Evolutionary conservation across 768 basidiomycete species (phyloP), one percentile per base, ranked within the genome.

Genomic region (Grammothele lineata): DNA sequence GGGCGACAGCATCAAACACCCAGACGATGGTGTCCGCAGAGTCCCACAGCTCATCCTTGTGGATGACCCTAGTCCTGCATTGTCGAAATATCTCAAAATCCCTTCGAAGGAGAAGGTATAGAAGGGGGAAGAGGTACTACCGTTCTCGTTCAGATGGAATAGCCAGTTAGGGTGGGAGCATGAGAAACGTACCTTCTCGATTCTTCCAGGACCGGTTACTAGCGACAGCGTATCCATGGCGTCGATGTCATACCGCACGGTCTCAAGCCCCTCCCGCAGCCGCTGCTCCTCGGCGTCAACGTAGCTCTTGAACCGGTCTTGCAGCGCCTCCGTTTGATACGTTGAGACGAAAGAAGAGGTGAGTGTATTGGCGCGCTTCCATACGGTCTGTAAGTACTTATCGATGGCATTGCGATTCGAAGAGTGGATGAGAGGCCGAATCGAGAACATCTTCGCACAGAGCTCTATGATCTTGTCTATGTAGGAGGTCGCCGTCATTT

Each of bases 111-210:
- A 70, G 55, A 1, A 72, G 57, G 43, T 63, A 66, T 3, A 71
- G 44, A 17, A 71, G 48, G 0, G 68, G 65, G 2, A 69, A 57
- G 9, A 70, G 44, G 45, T 65, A 63, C 69, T 72, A n/a, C n/a
- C n/a, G n/a, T n/a, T n/a, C n/a, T n/a, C n/a, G n/a, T n/a, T n/a
- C n/a, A n/a, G n/a, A n/a, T n/a, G n/a, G n/a, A n/a, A n/a, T n/a
- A n/a, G n/a, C n/a, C n/a, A n/a, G n/a, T n/a, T n/a, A n/a, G n/a
- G n/a, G n/a, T n/a, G n/a, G n/a, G n/a, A n/a, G n/a, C n/a, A n/a
- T n/a, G n/a, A n/a, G n/a, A n/a, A n/a, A n/a, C n/a, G n/a, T n/a
- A n/a, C n/a, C n/a, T n/a, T n/a, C 53, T 70, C 69, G 30, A 69
- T 65, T 19, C 67, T 56, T 8, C 69, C 66, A 3, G 58, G 57